Base-by-base conservation (phyloP, 495 filamentous ascomycete genomes). In the Terfezia boudieri region DNA sequence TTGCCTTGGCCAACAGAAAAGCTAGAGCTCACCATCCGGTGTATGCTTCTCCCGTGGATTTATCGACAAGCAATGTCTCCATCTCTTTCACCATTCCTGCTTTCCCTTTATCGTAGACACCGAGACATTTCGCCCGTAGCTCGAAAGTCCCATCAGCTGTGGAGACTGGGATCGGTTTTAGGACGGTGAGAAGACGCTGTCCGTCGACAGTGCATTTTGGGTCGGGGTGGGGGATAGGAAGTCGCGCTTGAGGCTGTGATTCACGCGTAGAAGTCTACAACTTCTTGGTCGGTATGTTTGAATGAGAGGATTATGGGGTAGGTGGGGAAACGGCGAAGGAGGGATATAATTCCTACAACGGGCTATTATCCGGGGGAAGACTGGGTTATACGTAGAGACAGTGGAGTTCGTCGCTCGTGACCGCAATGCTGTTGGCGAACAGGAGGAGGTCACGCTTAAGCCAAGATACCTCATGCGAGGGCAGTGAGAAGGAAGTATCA, bases 91-190 rank as follows among this genome's bases (percentile, higher is more conserved):
- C 85, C 12, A 76, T 81, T 17, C 84, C 84, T 0, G 83, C 75
- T 61, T 86, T 83, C 54, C 87, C 87, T 71, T 93, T 94, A 67
- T 93, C 87, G 67, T 89, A 93, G 12, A 93, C 83, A 16, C 86
- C 87, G 10, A 93, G 66, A 35, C 90, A 81, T 67, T 84, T 87
- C 59, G 72, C 78, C 53, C 83, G 75, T 46, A 88, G 66, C 71
- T 93, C 82, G 63, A 88, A 89, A 55, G 73, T 76, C 86, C 8
- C 69, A 78, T 20, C 80, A 85, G 16, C 78, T 78, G 3, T 78
- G 62, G 12, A 87, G n/a, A n/a, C n/a, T n/a, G n/a, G n/a, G n/a
- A n/a, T n/a, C n/a, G n/a, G 87, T 69, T 87, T 87, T 65, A 83
- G 67, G 68, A 88, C 80, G 43, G 76, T 76, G 53, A 93, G 76